Evolutionary conservation across 139 green algal species (phyloP), one percentile per base, ranked within the genome.

Genomic region (Volvox reticuliferus): DNA sequence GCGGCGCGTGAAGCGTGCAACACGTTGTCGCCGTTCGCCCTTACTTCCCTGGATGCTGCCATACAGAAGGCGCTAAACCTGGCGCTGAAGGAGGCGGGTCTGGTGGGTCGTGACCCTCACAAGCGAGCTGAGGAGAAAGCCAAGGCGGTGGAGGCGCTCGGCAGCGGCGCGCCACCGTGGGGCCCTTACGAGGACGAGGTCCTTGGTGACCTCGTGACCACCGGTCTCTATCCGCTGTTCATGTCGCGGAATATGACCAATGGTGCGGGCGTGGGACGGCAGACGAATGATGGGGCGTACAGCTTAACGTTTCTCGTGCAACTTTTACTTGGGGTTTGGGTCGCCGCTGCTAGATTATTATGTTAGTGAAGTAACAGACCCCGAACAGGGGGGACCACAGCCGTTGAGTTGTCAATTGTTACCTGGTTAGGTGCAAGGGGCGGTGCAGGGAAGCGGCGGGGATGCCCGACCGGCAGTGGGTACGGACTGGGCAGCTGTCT

Each of bases 151-250:
- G 71, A 79, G 71, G 71, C 6, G 71, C 71, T 79, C 21, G 28
- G 79, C 16, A 12, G n/a, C n/a, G 61, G 81, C 13, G 61, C 13
- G 2, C 32, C 75, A 35, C 12, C 75, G 12, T 88, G 82, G 82
- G 65, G 82, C 6, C 82, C 82, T 21, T 88, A 88, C 30, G 82
- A 88, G 82, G 82, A 88, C 82, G 82, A 88, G 82, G 63, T 88
- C 63, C 82, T 88, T 32, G 22, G 17, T 26, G 82, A 88, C 82
- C 82, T 88, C 63, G n/a, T 79, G 21, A 22, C 5, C 65, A 79
- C 21, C 20, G 82, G 82, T 14, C 13, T 88, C 14, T 88, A 79
- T 67, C 82, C 82, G 82, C 63, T 88, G 12, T 88, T 88, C 82
- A 44, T 79, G 32, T 65, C 65, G 1, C 33, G 33, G 0, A 71